Percentiles rank a stretch among this genome's conserved stretches.
These are phyloP conservation scores for Candida alai DNA, from an alignment of 805 yeast genomes.

Conservation along the genomic window DNA sequence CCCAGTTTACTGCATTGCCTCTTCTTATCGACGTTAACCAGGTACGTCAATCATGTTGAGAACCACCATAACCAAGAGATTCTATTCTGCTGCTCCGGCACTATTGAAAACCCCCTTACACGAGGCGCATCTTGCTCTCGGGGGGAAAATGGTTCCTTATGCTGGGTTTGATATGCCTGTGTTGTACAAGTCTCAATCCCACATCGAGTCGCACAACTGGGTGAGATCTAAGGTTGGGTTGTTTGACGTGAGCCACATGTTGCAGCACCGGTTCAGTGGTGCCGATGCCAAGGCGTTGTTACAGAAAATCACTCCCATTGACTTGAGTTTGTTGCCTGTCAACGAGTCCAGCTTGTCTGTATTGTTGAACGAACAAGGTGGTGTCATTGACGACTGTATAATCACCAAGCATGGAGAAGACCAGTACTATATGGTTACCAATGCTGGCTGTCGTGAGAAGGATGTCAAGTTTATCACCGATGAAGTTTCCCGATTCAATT, in stretches of 20 bases:
- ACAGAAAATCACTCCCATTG: constrained; percentile 86
- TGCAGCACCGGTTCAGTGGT: constrained; percentile 81
- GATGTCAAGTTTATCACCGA: constrained; percentile 62
- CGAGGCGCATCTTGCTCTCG: constrained; percentile 70
- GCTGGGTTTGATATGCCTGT: constrained; percentile 98
- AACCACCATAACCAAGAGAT: constrained; percentile 14
- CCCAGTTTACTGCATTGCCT: background rate
- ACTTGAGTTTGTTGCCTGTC: constrained; percentile 52
- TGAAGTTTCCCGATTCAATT: constrained; percentile 41
- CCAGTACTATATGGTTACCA: constrained; percentile 83
- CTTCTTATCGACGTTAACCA: background rate
- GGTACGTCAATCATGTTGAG: constrained; percentile 10
- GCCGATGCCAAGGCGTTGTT: constrained; percentile 61
- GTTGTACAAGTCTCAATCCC: constrained; percentile 76
- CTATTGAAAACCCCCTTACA: constrained; percentile 72
- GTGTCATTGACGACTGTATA: constrained; percentile 91
- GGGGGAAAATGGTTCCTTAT: constrained; percentile 91
- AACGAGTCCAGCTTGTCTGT: constrained; percentile 75
- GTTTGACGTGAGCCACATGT: constrained; percentile 97
- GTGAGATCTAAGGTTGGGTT: constrained; percentile 83
- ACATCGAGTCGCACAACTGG: constrained; percentile 93
- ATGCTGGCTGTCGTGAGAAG: constrained; percentile 89
- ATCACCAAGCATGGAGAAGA: constrained; percentile 80
- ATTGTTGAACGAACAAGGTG: constrained; percentile 63
- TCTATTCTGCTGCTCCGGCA: constrained; percentile 22